A percentile compares a stretch with the other conserved stretches of the same genome.
phyloP scores from a whole-genome alignment of 2,329 filamentous ascomycete genomes.

The Colletotrichum chrysophilum region DNA sequence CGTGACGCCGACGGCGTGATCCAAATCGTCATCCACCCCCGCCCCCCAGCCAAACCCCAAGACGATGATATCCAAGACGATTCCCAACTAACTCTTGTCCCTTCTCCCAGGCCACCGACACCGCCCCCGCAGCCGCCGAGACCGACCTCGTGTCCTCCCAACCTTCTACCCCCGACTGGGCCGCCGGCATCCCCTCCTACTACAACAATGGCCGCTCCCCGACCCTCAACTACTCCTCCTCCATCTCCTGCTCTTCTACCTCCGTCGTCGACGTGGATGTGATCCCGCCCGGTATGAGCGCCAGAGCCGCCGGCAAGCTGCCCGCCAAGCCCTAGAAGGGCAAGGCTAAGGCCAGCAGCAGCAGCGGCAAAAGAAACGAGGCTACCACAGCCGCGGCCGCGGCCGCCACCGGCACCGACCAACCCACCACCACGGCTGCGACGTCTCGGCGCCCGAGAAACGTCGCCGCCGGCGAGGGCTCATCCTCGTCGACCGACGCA shows the following conservation, averaged over 20 bases:
- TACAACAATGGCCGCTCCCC: background rate
- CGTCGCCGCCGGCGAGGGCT: background rate
- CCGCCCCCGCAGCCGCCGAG: background rate
- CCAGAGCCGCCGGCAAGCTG: background rate
- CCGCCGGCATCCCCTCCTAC: constrained; percentile 1
- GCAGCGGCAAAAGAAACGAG: background rate
- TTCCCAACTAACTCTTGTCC: background rate
- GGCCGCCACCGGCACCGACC: background rate
- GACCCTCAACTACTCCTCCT: background rate
- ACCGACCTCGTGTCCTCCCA: background rate
- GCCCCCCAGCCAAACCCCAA: background rate
- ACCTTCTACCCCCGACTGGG: background rate
- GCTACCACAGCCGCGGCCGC: background rate
- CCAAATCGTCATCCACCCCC: background rate
- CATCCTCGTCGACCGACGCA: background rate
- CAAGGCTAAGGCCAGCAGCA: background rate
- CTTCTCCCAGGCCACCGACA: background rate
- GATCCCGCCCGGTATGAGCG: background rate
- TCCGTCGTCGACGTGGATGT: background rate
- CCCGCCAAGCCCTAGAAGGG: constrained; percentile 9
- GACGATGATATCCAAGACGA: background rate
- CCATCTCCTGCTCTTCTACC: background rate
- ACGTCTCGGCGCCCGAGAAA: background rate
- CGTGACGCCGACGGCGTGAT: background rate
- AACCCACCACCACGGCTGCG: background rate